Conservation (phyloP, 371 early-diverging fungal genomes). For the Blakeslea trispora region DNA sequence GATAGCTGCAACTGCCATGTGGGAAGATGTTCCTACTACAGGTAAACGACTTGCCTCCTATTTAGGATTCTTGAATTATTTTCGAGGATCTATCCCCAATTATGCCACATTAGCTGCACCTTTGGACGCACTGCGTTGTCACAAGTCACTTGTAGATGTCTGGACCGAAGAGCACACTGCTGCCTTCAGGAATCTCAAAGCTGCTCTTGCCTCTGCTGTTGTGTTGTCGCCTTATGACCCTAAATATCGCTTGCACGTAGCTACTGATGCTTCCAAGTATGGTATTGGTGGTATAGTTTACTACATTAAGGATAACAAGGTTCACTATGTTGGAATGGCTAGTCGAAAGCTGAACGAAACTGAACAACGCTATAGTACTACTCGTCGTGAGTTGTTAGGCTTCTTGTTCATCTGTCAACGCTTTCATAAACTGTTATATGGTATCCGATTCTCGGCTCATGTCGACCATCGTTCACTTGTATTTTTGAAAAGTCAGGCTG, state of each 20-base stretch:
- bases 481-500: conserved; percentile 10
- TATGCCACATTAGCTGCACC: conserved; percentile 17
- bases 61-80: conserved; percentile 27
- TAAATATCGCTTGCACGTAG: conserved; percentile 1
- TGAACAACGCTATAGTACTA: conserved; percentile 2
- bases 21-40: conserved; percentile 5
- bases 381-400: conserved; percentile 6
- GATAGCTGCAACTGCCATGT: not conserved
- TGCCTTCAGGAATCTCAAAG: conserved; percentile 3
- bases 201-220: conserved; percentile 4
- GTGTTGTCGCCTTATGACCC: conserved; percentile 3
- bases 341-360: not conserved
- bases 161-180: conserved; percentile 7
- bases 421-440: conserved; percentile 3
- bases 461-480: conserved; percentile 4
- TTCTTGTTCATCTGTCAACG: not conserved
- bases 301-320: not conserved
- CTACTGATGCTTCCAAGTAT: conserved; percentile 8
- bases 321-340: conserved; percentile 6
- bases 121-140: conserved; percentile 22
- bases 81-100: conserved; percentile 16
- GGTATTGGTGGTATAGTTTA: conserved; percentile 12
- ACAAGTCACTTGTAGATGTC: not conserved
- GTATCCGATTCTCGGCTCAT: not conserved
- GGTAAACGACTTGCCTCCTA: conserved; percentile 15